Evolutionary conservation across 768 basidiomycete species (phyloP), one percentile per base, ranked within the genome.

Genomic region (Astraeus odoratus): DNA sequence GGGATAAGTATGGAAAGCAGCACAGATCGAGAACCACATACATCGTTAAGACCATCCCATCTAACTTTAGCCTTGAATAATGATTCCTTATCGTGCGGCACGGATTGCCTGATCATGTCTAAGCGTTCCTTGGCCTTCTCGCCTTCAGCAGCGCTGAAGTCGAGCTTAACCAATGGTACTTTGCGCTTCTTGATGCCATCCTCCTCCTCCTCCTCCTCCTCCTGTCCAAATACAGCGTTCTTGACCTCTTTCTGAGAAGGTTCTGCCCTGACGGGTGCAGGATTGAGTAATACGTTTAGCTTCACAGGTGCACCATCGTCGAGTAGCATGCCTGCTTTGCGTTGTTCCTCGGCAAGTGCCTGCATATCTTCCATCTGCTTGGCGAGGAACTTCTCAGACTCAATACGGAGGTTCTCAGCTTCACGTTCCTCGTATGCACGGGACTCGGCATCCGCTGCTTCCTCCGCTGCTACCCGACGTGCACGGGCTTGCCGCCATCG

Each of bases 301-400:
- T 84, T 81, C 56, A 97, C 86, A 5, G 92, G 90, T 15, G 87
- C 88, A 23, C 89, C 90, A 51, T 96, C 94, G 51, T 95, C 93
- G 25, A 94, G 74, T 13, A 96, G 67, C 66, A 95, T 74, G 24
- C 93, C 93, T 6, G 88, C 89, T 57, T 89, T 87, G 51, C 89
- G 81, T 57, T 96, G 91, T 57, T 94, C 86, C 41, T 88, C 87
- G 10, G 87, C 88, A 23, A 95, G 70, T 2, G 88, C 84, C 52
- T 92, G 90, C 82, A 95, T 86, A 63, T 97, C 93, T 51, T 89
- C 89, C 89, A 95, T 92, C 58, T 96, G 93, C 44, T 82, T 76
- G 27, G 89, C 88, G 48, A 97, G 73, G 75, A 98, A 96, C 51
- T 81, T 86, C 64, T 97, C 95, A 1, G 91, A 92, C 65, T 97